These are phyloP conservation scores for Geum urbanum DNA, from an alignment of 306 rosid species.

Conservation along the genomic window DNA sequence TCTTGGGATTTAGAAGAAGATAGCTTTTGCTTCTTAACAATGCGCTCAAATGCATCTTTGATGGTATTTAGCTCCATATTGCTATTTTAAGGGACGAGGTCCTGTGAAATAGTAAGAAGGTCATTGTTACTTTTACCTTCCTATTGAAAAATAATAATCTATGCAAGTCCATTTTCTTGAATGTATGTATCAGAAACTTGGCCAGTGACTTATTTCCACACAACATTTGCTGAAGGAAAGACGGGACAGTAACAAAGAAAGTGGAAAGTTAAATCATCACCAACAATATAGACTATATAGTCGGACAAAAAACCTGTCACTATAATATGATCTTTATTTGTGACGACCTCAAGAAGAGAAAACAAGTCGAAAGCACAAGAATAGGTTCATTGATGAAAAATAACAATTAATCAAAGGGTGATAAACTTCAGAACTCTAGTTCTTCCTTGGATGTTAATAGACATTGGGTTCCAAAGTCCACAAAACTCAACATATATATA, in stretches of 20 bases:
- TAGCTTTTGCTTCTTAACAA: slow-evolving; percentile 71
- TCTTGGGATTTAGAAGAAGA: slow-evolving; percentile 67
- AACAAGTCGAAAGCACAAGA: background rate
- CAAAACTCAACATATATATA: background rate
- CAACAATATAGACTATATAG: background rate
- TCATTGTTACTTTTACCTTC: background rate
- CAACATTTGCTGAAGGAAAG: background rate
- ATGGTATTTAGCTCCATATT: slow-evolving; percentile 65
- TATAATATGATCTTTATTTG: background rate
- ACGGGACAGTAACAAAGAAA: background rate
- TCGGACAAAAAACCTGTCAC: background rate
- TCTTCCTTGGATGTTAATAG: background rate
- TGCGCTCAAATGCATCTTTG: slow-evolving; percentile 77
- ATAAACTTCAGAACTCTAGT: background rate
- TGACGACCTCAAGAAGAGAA: background rate
- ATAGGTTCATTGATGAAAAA: background rate
- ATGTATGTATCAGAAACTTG: background rate
- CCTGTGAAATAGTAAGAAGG: slow-evolving; percentile 39
- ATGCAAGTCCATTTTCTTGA: background rate
- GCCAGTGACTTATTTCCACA: background rate
- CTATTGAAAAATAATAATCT: background rate
- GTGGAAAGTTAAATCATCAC: slow-evolving; percentile 1
- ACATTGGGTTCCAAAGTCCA: background rate
- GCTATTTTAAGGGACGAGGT: slow-evolving; percentile 24
- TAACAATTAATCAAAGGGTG: background rate